These are phyloP conservation scores for Hortiboletus flavorubellus DNA, from an alignment of 768 basidiomycete species.

Conservation along the genomic window DNA sequence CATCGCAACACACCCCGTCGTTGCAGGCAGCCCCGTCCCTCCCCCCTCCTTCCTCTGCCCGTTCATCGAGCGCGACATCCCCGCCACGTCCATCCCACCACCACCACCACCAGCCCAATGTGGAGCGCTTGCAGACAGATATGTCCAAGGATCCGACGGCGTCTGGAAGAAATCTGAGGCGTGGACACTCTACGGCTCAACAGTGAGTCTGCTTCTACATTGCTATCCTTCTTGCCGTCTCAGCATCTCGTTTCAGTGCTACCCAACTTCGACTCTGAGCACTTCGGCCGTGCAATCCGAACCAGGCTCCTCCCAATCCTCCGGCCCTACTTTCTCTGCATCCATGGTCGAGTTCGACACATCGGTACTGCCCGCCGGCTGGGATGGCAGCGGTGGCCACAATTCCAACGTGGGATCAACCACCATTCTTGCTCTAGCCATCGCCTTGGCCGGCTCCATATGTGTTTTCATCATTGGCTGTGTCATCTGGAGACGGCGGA, in stretches of 20 bases:
- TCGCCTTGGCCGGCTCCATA: slow-evolving; percentile 61
- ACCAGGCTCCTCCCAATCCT: slow-evolving; percentile 5
- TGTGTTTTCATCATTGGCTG: slow-evolving; percentile 58
- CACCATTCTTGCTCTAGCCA: slow-evolving; percentile 54
- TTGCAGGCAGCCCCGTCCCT: slow-evolving; percentile 44
- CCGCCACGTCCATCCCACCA: slow-evolving; percentile 5
- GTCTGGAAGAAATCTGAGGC: slow-evolving; percentile 52
- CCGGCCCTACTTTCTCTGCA: slow-evolving; percentile 16
- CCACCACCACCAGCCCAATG: slow-evolving; percentile 7
- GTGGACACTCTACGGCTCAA: slow-evolving; percentile 72
- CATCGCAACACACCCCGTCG: slow-evolving; percentile 46
- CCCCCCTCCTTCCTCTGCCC: slow-evolving; percentile 58
- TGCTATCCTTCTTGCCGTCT: not conserved
- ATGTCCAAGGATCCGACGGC: slow-evolving; percentile 48
- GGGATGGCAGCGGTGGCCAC: slow-evolving; percentile 33
- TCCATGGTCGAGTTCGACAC: slow-evolving; percentile 20
- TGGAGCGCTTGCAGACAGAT: slow-evolving; percentile 50
- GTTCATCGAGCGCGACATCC: slow-evolving; percentile 31
- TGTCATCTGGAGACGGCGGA: slow-evolving; percentile 54
- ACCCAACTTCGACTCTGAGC: slow-evolving; percentile 3
- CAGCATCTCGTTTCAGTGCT: slow-evolving; percentile 16
- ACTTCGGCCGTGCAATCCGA: not conserved
- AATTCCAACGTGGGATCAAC: slow-evolving; percentile 36
- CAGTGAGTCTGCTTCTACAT: slow-evolving; percentile 39
- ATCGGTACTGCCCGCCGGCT: slow-evolving; percentile 50